Evolutionary conservation across 352 stramenopile genomes (phyloP), one percentile per base, ranked within the genome.

Genomic region (Globisporangium uncinulatum): DNA sequence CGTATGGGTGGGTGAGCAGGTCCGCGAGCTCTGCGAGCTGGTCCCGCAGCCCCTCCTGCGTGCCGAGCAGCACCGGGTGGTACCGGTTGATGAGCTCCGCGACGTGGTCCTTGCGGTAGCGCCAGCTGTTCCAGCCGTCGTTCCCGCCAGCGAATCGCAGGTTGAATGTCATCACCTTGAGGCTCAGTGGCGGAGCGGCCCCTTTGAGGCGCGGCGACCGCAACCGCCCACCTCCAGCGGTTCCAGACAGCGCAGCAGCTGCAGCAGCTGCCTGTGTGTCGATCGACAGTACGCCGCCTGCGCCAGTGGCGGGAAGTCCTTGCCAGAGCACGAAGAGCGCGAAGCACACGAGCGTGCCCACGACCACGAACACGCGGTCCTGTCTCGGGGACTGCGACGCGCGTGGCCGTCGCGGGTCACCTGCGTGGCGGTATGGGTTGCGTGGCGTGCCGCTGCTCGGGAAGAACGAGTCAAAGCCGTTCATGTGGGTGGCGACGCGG

Each of bases 91-190:
- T 84, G 56, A 91, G 72, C 41, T 91, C 76, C 3, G 76, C 75
- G 42, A 91, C 69, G 56, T 91, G 76, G 46, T 87, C 74, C 57
- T 91, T 89, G 50, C 79, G 76, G 56, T 75, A 87, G 6, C 64
- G 56, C 79, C 81, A 91, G 60, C 76, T 75, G 65, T 89, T 87
- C 51, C 56, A 66, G 14, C 79, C 81, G 58, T 91, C 81, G 41
- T 67, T 79, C 3, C 63, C 81, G 19, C 78, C 75, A 3, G 76
- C 81, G 56, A 87, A 91, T 49, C 81, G 75, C 59, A 91, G 54
- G 68, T 91, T 91, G 64, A 91, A 91, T n/a, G 81, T 91, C 81
- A 91, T 91, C 58, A 91, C 64, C 53, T 86, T 86, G 56, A 94
- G 63, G 46, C 65, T 79, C 49, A 79, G 51, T 36, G 65, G 47